phyloP scores from a whole-genome alignment of 768 basidiomycete genomes.

The Boletus tomentosulus region DNA sequence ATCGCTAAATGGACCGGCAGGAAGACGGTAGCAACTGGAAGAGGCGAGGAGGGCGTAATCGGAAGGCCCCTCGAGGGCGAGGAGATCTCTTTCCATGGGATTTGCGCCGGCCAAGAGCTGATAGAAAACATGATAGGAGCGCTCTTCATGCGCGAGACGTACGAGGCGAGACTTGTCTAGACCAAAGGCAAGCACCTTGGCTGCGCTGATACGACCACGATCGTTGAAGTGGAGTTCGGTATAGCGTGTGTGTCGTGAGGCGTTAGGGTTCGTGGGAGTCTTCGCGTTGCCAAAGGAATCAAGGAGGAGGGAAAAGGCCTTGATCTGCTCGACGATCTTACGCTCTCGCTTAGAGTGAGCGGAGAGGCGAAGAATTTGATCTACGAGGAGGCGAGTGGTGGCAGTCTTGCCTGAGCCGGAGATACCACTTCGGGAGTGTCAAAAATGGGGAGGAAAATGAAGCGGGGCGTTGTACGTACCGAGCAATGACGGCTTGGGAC shows the following conservation, averaged over 20 bases:
- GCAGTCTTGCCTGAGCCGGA: constrained; percentile 61
- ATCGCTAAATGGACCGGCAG: constrained; percentile 59
- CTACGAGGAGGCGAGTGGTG: constrained; percentile 47
- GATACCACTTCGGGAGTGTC: constrained; percentile 43
- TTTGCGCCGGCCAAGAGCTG: constrained; percentile 59
- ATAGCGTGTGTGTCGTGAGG: constrained; percentile 57
- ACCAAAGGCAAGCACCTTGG: constrained; percentile 56
- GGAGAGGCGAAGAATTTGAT: constrained; percentile 58
- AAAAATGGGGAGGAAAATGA: constrained; percentile 11
- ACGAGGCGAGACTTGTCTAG: constrained; percentile 59
- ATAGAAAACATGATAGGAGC: constrained; percentile 66
- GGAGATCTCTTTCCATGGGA: constrained; percentile 49
- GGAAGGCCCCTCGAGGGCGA: constrained; percentile 53
- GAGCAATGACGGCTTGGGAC: constrained; percentile 53
- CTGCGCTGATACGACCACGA: constrained; percentile 51
- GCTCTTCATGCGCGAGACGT: constrained; percentile 53
- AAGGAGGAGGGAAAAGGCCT: constrained; percentile 50
- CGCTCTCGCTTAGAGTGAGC: constrained; percentile 52
- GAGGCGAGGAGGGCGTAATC: constrained; percentile 56
- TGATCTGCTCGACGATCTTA: constrained; percentile 52
- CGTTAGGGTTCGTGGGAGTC: constrained; percentile 57
- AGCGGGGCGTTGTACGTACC: constrained; percentile 33
- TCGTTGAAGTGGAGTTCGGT: constrained; percentile 60
- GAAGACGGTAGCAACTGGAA: constrained; percentile 60
- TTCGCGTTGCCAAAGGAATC: constrained; percentile 67